A percentile compares a stretch with the other conserved stretches of the same genome.
Conservation (phyloP, 805 yeast genomes). For the Kazachstania kunashirensis region DNA sequence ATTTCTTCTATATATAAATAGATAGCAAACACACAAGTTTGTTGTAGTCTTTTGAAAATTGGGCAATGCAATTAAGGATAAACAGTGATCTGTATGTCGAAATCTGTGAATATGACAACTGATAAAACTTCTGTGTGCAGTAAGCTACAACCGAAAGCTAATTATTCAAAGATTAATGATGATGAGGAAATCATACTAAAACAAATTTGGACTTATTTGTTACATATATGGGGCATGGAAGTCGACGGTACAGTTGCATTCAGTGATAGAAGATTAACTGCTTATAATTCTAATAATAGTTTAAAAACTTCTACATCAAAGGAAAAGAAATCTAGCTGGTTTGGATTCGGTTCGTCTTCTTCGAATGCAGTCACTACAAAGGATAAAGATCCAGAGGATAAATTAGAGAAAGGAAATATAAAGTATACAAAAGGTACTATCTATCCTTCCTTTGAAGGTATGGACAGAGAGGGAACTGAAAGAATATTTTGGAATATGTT, state of each 20-base stretch:
- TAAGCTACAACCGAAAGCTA: conserved; percentile 3
- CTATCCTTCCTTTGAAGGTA: conserved; percentile 40
- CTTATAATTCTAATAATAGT: neutral
- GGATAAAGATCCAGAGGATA: neutral
- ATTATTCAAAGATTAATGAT: conserved; percentile 25
- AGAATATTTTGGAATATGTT: conserved; percentile 48
- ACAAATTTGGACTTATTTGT: conserved; percentile 58
- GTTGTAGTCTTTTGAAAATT: no score
- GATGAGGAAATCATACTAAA: conserved; percentile 59
- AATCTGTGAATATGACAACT: neutral
- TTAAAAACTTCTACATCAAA: conserved; percentile 10
- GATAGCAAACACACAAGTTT: no score
- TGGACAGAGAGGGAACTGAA: conserved; percentile 44
- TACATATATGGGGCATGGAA: conserved; percentile 48
- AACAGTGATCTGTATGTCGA: no score
- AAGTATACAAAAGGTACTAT: conserved; percentile 32
- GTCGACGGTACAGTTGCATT: conserved; percentile 27
- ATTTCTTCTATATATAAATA: no score
- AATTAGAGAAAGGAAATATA: conserved; percentile 9
- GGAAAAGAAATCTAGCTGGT: conserved; percentile 4
- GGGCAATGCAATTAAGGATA: no score
- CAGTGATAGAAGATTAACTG: neutral
- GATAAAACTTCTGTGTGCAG: neutral
- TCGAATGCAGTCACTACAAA: conserved; percentile 7
- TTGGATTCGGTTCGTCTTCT: conserved; percentile 5